These are phyloP conservation scores for Groenewaldozyma sp. DNA, from an alignment of 1,139 yeast species.

Conservation along the genomic window DNA sequence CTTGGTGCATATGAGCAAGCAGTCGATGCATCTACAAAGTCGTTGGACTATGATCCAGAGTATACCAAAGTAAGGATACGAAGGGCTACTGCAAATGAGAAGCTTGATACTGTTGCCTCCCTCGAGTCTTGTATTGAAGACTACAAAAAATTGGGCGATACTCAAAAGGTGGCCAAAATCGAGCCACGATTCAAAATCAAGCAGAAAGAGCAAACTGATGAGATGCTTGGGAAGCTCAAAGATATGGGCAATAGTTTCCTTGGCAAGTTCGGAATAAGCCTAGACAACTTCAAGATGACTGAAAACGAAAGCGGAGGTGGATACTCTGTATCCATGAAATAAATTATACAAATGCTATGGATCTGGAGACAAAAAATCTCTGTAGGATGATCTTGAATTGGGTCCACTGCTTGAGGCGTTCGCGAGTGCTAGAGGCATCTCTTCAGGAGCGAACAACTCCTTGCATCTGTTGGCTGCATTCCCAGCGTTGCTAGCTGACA, in stretches of 20 bases:
- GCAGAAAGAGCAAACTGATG: constrained; percentile 22
- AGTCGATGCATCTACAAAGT: constrained; percentile 52
- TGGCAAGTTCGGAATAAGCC: constrained; percentile 24
- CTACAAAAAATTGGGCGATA: constrained; percentile 9
- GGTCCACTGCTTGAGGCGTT: no score
- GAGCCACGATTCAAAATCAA: constrained; percentile 18
- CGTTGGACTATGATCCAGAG: constrained; percentile 48
- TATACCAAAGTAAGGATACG: constrained; percentile 62
- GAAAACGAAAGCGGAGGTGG: constrained; percentile 20
- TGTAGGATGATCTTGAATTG: no score
- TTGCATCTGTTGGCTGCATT: no score
- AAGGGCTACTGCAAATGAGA: constrained; percentile 54
- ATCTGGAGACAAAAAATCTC: no score
- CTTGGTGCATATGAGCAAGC: constrained; percentile 68
- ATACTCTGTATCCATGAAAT: constrained; percentile 17
- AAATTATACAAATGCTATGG: not conserved
- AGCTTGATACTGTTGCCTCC: constrained; percentile 22
- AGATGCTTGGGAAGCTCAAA: constrained; percentile 24
- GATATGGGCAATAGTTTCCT: constrained; percentile 25
- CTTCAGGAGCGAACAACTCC: no score
- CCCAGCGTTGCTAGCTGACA: no score
- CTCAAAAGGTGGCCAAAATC: constrained; percentile 7
- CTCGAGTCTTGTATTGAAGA: constrained; percentile 22
- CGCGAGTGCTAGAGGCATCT: no score
- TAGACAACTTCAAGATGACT: constrained; percentile 24